A percentile compares a stretch with the other conserved stretches of the same genome.
Conservation (phyloP, 768 basidiomycete genomes). For the Trametes coccinea region DNA sequence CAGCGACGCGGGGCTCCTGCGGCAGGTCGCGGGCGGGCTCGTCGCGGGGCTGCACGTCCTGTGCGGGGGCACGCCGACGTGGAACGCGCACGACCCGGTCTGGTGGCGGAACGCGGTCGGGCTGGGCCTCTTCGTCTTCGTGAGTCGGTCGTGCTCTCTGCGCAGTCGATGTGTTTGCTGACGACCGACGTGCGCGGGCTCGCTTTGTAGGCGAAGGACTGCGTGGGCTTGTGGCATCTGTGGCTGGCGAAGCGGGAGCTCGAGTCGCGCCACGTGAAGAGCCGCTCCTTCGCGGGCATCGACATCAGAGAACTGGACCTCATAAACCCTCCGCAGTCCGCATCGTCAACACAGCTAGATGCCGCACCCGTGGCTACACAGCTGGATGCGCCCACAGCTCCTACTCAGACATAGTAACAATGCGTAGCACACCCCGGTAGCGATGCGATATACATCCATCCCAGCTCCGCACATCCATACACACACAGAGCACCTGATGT, state of each 20-base stretch:
- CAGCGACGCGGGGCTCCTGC: slow-evolving; percentile 24
- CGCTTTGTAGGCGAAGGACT: slow-evolving; percentile 60
- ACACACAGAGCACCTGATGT: too few species aligned
- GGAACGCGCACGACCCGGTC: slow-evolving; percentile 70
- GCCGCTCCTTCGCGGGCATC: slow-evolving; percentile 71
- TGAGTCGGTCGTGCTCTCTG: slow-evolving; percentile 33
- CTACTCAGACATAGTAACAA: background rate
- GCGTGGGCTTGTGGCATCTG: slow-evolving; percentile 63
- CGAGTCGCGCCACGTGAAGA: slow-evolving; percentile 66
- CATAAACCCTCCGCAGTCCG: slow-evolving; percentile 30
- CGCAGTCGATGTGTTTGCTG: background rate
- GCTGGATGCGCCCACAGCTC: background rate
- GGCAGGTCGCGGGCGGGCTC: slow-evolving; percentile 31
- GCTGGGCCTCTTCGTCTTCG: slow-evolving; percentile 65
- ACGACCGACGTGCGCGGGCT: background rate
- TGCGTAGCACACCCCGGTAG: too few species aligned
- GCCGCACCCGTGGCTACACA: too few species aligned
- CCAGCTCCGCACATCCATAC: too few species aligned
- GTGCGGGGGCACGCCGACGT: slow-evolving; percentile 58
- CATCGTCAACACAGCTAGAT: too few species aligned
- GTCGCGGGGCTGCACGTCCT: slow-evolving; percentile 47
- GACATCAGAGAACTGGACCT: slow-evolving; percentile 68
- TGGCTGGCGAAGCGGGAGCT: slow-evolving; percentile 73
- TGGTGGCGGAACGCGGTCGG: slow-evolving; percentile 80
- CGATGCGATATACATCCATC: too few species aligned